phyloP scores from a whole-genome alignment of 2,329 filamentous ascomycete species.

The Exophiala calicioides region DNA sequence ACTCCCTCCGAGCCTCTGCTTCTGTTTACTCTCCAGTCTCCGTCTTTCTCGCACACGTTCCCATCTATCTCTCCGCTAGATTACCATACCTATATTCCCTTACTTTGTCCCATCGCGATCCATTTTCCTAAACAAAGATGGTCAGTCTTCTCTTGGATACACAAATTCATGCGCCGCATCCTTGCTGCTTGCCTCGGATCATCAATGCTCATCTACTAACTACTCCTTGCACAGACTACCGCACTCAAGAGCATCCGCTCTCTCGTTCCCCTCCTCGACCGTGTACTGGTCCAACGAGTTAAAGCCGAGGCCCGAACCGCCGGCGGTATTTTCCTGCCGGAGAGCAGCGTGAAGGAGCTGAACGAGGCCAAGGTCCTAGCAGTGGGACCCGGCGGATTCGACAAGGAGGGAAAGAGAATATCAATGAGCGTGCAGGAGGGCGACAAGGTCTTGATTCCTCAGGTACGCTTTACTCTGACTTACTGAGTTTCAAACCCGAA shows the following conservation, averaged over 20 bases:
- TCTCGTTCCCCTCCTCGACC: slow-evolving; percentile 94
- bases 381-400: slow-evolving; percentile 83
- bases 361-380: slow-evolving; percentile 97
- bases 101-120: neutral
- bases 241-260: slow-evolving; percentile 93
- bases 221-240: slow-evolving; percentile 23
- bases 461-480: slow-evolving; percentile 61
- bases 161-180: neutral
- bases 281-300: slow-evolving; percentile 94
- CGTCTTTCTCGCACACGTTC: slow-evolving; percentile 5
- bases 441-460: slow-evolving; percentile 93
- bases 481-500: neutral
- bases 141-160: slow-evolving; percentile 14
- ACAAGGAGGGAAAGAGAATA: slow-evolving; percentile 86
- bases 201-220: slow-evolving; percentile 5
- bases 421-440: slow-evolving; percentile 79
- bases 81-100: neutral
- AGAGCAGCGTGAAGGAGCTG: slow-evolving; percentile 95
- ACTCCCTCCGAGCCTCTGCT: slow-evolving; percentile 5
- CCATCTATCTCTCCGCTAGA: neutral
- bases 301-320: slow-evolving; percentile 97
- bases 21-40: slow-evolving; percentile 22
- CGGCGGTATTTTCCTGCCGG: slow-evolving; percentile 94
- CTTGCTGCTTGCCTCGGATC: neutral
- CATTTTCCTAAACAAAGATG: slow-evolving; percentile 12